Base-by-base conservation (phyloP, 2,329 filamentous ascomycete species). In the Zelopaecilomyces penicillatus region DNA sequence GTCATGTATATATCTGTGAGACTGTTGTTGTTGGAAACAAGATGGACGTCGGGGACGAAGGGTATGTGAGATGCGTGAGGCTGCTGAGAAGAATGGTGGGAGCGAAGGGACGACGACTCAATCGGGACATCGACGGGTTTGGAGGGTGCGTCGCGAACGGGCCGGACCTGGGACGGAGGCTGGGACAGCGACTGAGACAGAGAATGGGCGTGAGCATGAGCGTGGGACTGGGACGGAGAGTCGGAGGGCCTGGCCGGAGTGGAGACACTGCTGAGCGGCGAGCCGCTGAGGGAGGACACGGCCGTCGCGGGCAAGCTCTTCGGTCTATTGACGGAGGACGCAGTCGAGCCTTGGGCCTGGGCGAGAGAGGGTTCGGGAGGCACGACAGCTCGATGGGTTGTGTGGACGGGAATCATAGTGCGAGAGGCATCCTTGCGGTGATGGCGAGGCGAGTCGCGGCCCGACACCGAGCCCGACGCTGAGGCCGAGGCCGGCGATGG, bases 1-100 rank as follows among this genome's bases (percentile, higher is more conserved):
- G 75, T 71, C 57, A 78, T 66, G 57, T 82, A 83, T 69, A 82
- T 75, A 53, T 80, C 77, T 52, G 78, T 80, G 52, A 82, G 64
- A 56, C 79, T 82, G 63, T 65, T 75, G 63, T 65, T 75, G 50
- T 74, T 74, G 45, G 71, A 65, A 41, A 74, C 61, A 50, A 74
- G 65, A 35, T 68, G 64, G 30, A 65, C 55, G 38, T 76, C 70
- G 65, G 52, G 54, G 54, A 50, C 48, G 55, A 52, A 43, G 63
- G 62, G 59, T 49, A 53, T 56, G 53, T 51, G 48, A 54, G 55
- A 42, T 63, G 65, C 51, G 59, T 54, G 32, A 60, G 59, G 51
- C 19, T 19, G 19, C 19, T 19, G 19, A 19, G 19, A 19, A 19
- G 19, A 19, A 19, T 63, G 59, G 54, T 69, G 65, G 37, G 60